Evolutionary conservation across 2,329 filamentous ascomycete species (phyloP).

Genomic region (Trichoderma sp.): DNA sequence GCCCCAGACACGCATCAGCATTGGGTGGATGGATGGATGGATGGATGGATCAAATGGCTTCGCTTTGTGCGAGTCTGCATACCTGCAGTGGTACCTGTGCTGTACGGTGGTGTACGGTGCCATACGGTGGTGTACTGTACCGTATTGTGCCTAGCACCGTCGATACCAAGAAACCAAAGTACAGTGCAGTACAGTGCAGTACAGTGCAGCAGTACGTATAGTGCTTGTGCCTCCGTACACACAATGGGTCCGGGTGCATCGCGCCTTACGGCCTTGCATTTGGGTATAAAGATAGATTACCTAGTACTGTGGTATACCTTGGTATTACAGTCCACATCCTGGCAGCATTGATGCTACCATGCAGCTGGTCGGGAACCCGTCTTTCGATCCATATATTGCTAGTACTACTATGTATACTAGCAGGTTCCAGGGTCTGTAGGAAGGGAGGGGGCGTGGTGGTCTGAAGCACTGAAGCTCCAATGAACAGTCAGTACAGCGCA

Average conservation of each 20-base stretch:
- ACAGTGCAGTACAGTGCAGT: too few relatives aligned
- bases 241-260: background rate
- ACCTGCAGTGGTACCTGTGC: background rate
- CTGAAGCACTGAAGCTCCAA: background rate
- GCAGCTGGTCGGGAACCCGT: constrained; percentile 9
- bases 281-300: constrained; percentile 15
- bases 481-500: background rate
- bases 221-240: background rate
- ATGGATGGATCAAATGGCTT: background rate
- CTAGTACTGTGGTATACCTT: too few relatives aligned
- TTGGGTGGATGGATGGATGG: background rate
- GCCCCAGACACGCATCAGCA: background rate
- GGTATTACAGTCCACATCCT: background rate
- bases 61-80: background rate
- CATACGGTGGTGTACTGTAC: too few relatives aligned
- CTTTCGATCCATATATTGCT: background rate
- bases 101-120: too few relatives aligned
- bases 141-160: too few relatives aligned
- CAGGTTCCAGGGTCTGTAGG: background rate
- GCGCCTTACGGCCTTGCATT: constrained; percentile 11
- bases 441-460: background rate
- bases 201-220: too few relatives aligned
- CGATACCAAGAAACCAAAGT: background rate
- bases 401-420: background rate
- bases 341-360: background rate